A percentile compares a stretch with the other conserved stretches of the same genome.
These are phyloP conservation scores for Amylostereum chailletii DNA, from an alignment of 1,284 basidiomycete species.

Conservation along the genomic window DNA sequence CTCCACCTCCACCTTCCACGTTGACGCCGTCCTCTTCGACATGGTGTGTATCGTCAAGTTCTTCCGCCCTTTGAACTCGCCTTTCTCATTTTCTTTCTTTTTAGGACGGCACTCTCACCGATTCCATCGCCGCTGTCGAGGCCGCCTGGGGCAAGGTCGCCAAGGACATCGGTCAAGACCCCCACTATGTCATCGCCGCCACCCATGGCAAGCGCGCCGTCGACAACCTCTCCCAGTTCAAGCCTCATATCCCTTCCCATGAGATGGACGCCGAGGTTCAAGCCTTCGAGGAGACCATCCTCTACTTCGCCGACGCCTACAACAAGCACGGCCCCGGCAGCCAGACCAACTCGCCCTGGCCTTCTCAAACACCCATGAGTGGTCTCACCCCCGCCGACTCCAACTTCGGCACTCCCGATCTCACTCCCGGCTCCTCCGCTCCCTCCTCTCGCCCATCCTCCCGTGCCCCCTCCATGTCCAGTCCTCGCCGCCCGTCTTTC, in stretches of 20 bases:
- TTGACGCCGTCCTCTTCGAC: slow-evolving; percentile 64
- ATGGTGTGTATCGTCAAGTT: slow-evolving; percentile 39
- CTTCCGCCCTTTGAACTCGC: neutral
- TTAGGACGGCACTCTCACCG: slow-evolving; percentile 66
- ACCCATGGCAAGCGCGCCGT: slow-evolving; percentile 69
- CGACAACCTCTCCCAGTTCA: slow-evolving; percentile 36
- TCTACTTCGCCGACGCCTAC: slow-evolving; percentile 67
- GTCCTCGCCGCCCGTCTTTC: slow-evolving; percentile 41
- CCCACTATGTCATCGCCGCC: slow-evolving; percentile 55
- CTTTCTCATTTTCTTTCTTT: slow-evolving; percentile 7
- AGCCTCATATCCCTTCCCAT: slow-evolving; percentile 35
- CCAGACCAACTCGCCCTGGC: slow-evolving; percentile 17
- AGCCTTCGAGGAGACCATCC: slow-evolving; percentile 62
- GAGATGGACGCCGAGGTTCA: slow-evolving; percentile 65
- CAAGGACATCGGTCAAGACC: slow-evolving; percentile 58
- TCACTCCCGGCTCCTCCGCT: slow-evolving; percentile 25
- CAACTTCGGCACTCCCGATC: slow-evolving; percentile 26
- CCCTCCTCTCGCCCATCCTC: slow-evolving; percentile 31
- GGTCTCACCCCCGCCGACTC: slow-evolving; percentile 25
- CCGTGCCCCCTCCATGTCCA: slow-evolving; percentile 34
- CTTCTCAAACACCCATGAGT: slow-evolving; percentile 14
- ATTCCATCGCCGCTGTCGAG: slow-evolving; percentile 71
- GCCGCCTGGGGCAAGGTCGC: slow-evolving; percentile 76
- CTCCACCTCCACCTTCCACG: slow-evolving; percentile 26
- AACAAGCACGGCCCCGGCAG: slow-evolving; percentile 34